Percentiles rank a stretch among this genome's conserved stretches.
Evolutionary conservation across 768 basidiomycete genomes (phyloP).

Genomic region (Boletus sp.): DNA sequence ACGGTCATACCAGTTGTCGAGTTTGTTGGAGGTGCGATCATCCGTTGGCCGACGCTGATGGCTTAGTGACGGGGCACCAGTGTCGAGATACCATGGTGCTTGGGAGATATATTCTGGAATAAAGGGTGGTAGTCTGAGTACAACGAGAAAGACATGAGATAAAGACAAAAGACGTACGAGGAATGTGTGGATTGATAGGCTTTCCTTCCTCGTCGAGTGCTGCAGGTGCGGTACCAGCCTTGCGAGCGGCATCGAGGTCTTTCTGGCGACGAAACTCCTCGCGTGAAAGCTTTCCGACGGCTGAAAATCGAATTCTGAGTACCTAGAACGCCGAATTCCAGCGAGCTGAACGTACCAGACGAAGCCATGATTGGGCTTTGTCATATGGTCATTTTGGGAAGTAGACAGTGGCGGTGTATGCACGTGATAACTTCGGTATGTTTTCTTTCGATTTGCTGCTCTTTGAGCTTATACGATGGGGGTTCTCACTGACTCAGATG

Average conservation of each 20-base stretch:
- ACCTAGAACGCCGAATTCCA: background rate
- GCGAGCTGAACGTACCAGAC: slow-evolving; percentile 19
- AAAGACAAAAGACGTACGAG: slow-evolving; percentile 59
- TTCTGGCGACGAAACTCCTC: slow-evolving; percentile 96
- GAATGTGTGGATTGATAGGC: slow-evolving; percentile 98
- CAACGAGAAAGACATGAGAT: background rate
- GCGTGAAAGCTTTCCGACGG: slow-evolving; percentile 81
- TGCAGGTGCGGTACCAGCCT: slow-evolving; percentile 96
- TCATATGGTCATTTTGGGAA: background rate
- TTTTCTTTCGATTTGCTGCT: background rate
- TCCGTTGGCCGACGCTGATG: slow-evolving; percentile 84
- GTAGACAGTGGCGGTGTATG: background rate
- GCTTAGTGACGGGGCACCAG: slow-evolving; percentile 87
- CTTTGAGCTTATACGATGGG: background rate
- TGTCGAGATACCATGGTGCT: slow-evolving; percentile 98
- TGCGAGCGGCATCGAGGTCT: slow-evolving; percentile 96
- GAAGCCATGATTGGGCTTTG: slow-evolving; percentile 21
- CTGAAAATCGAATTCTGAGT: slow-evolving; percentile 24
- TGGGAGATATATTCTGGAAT: slow-evolving; percentile 91
- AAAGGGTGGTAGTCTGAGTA: slow-evolving; percentile 1
- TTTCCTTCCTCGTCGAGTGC: slow-evolving; percentile 93
- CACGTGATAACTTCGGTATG: slow-evolving; percentile 8
- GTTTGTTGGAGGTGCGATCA: slow-evolving; percentile 57
- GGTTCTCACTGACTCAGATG: slow-evolving; percentile 3
- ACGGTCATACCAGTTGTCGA: slow-evolving; percentile 91